A percentile compares a stretch with the other conserved stretches of the same genome.
phyloP scores from a whole-genome alignment of 2,329 filamentous ascomycete genomes.

The Fusarium brachygibbosum region DNA sequence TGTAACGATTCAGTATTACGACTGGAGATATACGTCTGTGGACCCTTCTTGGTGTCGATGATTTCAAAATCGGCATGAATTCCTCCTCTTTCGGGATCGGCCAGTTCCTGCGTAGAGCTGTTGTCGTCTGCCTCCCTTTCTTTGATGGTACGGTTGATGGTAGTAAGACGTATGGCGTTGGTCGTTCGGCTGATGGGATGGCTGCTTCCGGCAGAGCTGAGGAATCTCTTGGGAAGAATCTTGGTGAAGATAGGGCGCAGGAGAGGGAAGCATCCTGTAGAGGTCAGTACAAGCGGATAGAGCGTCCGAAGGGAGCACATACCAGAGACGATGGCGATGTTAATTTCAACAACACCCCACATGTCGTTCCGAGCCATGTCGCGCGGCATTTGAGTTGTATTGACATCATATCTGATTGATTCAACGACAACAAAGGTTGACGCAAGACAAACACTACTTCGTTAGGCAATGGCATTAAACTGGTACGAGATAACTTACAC shows the following conservation, averaged over 20 bases:
- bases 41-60: constrained; percentile 10
- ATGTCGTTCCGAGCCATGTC: constrained; percentile 35
- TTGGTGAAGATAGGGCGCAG: constrained; percentile 43
- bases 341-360: constrained; percentile 43
- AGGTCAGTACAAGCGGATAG: accelerated
- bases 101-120: constrained; percentile 44
- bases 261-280: constrained; percentile 39
- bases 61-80: constrained; percentile 33
- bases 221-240: constrained; percentile 41
- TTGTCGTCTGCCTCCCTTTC: constrained; percentile 42
- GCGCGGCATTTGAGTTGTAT: constrained; percentile 42
- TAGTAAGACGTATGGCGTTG: constrained; percentile 35
- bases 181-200: constrained; percentile 41
- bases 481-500: constrained; percentile 6
- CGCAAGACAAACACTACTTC: constrained; percentile 31
- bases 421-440: constrained; percentile 38
- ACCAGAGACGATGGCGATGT: constrained; percentile 44
- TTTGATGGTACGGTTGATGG: constrained; percentile 38
- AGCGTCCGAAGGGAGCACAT: accelerated
- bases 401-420: constrained; percentile 30
- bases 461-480: too few species aligned
- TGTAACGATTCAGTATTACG: background rate
- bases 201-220: constrained; percentile 42
- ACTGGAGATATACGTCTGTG: constrained; percentile 36
- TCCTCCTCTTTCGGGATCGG: constrained; percentile 37